Base-by-base conservation (phyloP, 768 basidiomycete species). In the Cystobasidium onofrii region DNA sequence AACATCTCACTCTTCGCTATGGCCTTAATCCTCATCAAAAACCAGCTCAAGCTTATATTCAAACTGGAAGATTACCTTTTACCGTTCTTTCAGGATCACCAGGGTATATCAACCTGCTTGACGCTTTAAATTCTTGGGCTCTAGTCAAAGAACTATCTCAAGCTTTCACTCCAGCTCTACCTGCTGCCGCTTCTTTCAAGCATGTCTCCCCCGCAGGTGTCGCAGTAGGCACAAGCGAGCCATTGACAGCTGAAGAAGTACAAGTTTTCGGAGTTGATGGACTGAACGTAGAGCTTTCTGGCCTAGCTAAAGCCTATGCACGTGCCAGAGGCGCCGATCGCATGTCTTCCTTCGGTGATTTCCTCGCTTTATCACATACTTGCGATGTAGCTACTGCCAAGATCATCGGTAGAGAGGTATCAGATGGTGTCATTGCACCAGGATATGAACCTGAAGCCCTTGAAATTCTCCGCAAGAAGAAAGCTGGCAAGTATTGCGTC, bases 261-360 rank as follows among this genome's bases (percentile, higher is more conserved):
- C 88, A 90, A 78, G 94, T 98, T 0, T 98, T 97, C 76, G 95
- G 92, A 1, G 94, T 96, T 0, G 93, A 97, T 43, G 96, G 97
- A 78, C 84, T 97, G 73, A 94, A 92, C 80, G 90, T 91, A 79
- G 85, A 89, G 29, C 84, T 99, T 34, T 92, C 93, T 0, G 87
- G 90, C 9, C 85, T 98, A 62, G 94, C 96, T 25, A 85, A 86
- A 69, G 96, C 96, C 0, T 99, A 99, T 78, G 95, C 96, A 57
- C 88, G 96, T 57, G 96, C 96, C 61, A 88, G 96, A 80, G 95
- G 93, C 72, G 95, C 96, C 27, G 96, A 99, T 81, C 88, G 96
- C 67, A 99, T 99, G 96, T 97, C 95, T 0, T 97, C 95, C 1
- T 99, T 98, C 80, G 96, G 96, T 3, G 96, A 99, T 83, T 99